Percentiles rank a stretch among this genome's conserved stretches.
Evolutionary conservation across 495 filamentous ascomycete species (phyloP).

Genomic region (Neurospora sp.): DNA sequence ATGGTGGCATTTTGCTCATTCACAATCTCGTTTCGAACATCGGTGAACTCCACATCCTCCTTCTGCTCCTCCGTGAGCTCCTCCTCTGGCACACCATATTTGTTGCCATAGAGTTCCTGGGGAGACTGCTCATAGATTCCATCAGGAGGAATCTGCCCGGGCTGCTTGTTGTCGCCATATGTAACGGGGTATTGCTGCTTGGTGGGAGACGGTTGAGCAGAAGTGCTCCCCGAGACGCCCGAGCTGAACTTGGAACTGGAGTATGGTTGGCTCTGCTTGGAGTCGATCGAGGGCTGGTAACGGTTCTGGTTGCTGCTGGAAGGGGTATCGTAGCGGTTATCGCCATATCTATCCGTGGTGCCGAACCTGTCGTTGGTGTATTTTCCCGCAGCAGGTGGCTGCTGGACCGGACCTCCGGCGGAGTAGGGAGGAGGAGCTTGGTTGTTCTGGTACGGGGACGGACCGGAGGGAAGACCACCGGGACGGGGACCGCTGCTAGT

Average conservation of each 20-base stretch:
- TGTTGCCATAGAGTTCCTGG: constrained; percentile 42
- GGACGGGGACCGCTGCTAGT: constrained; percentile 6
- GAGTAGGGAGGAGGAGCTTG: constrained; percentile 10
- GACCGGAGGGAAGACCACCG: constrained; percentile 8
- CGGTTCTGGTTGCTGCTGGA: constrained; percentile 10
- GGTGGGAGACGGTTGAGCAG: background rate
- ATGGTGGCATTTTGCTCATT: no score
- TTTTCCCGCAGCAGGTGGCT: constrained; percentile 21
- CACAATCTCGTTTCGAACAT: no score
- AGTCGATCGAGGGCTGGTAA: constrained; percentile 2
- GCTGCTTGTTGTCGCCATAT: constrained; percentile 3
- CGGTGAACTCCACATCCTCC: background rate
- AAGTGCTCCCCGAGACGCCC: background rate
- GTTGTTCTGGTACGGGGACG: constrained; percentile 5
- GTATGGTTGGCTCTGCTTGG: background rate
- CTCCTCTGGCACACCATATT: constrained; percentile 45
- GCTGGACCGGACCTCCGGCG: background rate
- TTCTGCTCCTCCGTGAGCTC: constrained; percentile 59
- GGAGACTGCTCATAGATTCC: constrained; percentile 20
- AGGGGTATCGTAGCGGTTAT: constrained; percentile 47
- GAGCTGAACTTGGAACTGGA: background rate
- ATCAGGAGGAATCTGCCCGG: constrained; percentile 20
- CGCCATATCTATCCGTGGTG: constrained; percentile 54
- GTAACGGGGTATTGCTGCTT: background rate
- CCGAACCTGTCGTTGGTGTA: constrained; percentile 54